A percentile compares a stretch with the other conserved stretches of the same genome.
Conservation (phyloP, 495 filamentous ascomycete species). For the Zalerion maritima region DNA sequence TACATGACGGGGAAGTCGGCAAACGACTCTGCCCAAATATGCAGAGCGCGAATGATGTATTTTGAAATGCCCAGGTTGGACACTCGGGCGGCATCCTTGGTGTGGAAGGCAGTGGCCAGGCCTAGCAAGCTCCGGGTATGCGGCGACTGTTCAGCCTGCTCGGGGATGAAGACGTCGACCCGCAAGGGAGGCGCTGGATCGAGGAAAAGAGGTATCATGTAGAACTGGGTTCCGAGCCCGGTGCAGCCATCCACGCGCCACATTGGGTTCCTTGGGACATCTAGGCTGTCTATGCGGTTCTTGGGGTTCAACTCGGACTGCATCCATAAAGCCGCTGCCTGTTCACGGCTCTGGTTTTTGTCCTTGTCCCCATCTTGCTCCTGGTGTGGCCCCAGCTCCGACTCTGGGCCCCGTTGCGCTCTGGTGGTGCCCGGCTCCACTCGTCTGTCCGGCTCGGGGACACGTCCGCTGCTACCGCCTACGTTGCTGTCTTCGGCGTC, state of each 20-base stretch:
- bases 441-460: constrained; percentile 2
- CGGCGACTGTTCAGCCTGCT: constrained; percentile 15
- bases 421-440: too few species aligned
- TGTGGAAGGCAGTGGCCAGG: constrained; percentile 30
- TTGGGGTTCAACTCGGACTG: constrained; percentile 32
- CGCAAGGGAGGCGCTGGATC: constrained; percentile 25
- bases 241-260: constrained; percentile 36
- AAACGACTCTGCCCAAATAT: constrained; percentile 21
- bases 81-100: constrained; percentile 25
- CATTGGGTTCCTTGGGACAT: constrained; percentile 19
- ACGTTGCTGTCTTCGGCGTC: neutral
- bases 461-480: neutral
- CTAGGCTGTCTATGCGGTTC: constrained; percentile 36
- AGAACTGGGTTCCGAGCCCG: constrained; percentile 33
- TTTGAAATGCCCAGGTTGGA: constrained; percentile 25
- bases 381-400: too few species aligned
- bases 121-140: constrained; percentile 27
- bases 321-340: too few species aligned
- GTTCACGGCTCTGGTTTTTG: too few species aligned
- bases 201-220: constrained; percentile 27
- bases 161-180: constrained; percentile 33
- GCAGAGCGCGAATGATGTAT: constrained; percentile 29
- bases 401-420: too few species aligned
- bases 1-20: constrained; percentile 18
- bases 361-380: too few species aligned